Evolutionary conservation across 306 rosid species (phyloP).

Genomic region (Corylus heterophylla): DNA sequence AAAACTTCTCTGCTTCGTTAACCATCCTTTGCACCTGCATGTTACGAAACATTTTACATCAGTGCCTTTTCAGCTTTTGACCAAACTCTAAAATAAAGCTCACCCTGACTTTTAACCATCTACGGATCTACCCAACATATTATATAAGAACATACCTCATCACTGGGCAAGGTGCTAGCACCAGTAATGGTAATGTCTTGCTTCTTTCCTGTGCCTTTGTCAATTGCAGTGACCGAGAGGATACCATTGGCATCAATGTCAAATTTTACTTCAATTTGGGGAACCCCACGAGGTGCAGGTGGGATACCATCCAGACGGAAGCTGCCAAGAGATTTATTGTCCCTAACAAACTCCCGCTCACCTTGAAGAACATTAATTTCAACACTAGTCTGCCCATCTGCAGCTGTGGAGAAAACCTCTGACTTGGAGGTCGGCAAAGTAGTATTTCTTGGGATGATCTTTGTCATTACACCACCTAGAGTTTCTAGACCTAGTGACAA

Average conservation of each 20-base stretch:
- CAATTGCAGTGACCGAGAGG: conserved; percentile 83
- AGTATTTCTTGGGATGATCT: conserved; percentile 92
- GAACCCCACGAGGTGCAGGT: conserved; percentile 94
- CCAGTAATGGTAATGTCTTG: conserved; percentile 97
- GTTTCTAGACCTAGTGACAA: conserved; percentile 87
- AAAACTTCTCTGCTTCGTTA: conserved; percentile 68
- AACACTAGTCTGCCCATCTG: conserved; percentile 95
- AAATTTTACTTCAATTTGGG: conserved; percentile 94
- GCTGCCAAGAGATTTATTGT: conserved; percentile 94
- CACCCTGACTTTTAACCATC: not conserved
- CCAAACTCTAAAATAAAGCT: not conserved
- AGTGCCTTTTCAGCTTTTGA: not conserved
- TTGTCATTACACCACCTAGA: conserved; percentile 94
- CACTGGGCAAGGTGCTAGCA: conserved; percentile 90
- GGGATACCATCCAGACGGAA: conserved; percentile 97
- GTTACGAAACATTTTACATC: conserved; percentile 3
- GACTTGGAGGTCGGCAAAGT: conserved; percentile 96
- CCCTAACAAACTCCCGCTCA: conserved; percentile 92
- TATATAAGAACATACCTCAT: conserved; percentile 58
- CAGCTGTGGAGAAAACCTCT: conserved; percentile 95
- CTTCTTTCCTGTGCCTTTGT: conserved; percentile 93
- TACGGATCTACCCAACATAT: not conserved
- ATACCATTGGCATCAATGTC: conserved; percentile 98
- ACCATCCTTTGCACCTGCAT: conserved; percentile 85
- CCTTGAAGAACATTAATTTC: conserved; percentile 96